Conservation (phyloP, 495 filamentous ascomycete species). For the Penicillium chermesinum region DNA sequence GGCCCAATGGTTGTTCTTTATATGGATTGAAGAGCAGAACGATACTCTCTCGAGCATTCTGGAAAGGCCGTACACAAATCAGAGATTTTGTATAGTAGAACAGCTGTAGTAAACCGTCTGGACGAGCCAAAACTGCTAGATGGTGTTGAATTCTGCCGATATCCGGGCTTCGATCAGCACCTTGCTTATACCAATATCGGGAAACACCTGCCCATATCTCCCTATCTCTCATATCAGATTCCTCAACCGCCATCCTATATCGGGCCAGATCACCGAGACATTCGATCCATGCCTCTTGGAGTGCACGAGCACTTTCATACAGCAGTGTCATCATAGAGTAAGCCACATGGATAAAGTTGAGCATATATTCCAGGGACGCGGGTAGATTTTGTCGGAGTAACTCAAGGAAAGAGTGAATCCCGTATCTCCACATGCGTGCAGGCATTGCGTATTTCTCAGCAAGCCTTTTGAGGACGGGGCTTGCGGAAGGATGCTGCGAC, state of each 20-base stretch:
- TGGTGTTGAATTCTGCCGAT: slow-evolving; percentile 83
- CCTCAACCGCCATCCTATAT: slow-evolving; percentile 76
- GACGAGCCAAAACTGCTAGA: slow-evolving; percentile 72
- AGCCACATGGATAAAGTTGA: slow-evolving; percentile 74
- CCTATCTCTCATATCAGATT: slow-evolving; percentile 62
- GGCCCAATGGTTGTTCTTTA: slow-evolving; percentile 22
- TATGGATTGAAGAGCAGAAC: slow-evolving; percentile 65
- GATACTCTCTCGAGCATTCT: slow-evolving; percentile 62
- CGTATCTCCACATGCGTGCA: slow-evolving; percentile 79
- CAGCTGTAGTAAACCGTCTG: slow-evolving; percentile 67
- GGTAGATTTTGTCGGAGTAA: slow-evolving; percentile 66
- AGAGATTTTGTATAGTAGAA: slow-evolving; percentile 63
- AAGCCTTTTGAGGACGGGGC: slow-evolving; percentile 48
- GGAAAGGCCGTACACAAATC: slow-evolving; percentile 47
- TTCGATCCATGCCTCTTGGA: slow-evolving; percentile 86
- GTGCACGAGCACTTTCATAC: slow-evolving; percentile 67
- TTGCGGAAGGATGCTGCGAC: slow-evolving; percentile 68
- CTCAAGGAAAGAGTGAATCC: slow-evolving; percentile 74
- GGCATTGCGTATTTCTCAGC: slow-evolving; percentile 75
- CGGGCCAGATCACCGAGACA: slow-evolving; percentile 75
- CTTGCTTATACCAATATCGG: slow-evolving; percentile 75
- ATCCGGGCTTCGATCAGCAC: slow-evolving; percentile 62
- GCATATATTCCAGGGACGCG: slow-evolving; percentile 68
- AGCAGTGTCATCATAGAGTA: slow-evolving; percentile 78
- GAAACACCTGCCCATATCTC: slow-evolving; percentile 77